Percentiles rank a stretch among this genome's conserved stretches.
Evolutionary conservation across 257 asterid species (phyloP).

Genomic region (Dorcoceras hygrometricum): DNA sequence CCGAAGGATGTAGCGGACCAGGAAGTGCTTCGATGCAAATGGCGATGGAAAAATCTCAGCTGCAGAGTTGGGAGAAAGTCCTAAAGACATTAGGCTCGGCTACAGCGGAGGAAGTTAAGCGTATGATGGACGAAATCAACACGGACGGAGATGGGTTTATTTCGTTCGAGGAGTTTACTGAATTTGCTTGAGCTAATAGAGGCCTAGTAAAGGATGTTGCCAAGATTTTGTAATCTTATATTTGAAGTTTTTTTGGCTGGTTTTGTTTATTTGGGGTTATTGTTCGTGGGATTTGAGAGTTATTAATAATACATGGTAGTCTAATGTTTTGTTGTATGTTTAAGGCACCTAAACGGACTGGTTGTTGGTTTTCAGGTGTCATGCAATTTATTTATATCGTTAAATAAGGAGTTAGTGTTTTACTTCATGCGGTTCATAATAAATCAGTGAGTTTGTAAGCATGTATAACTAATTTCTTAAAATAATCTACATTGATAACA

Average conservation of each 20-base stretch:
- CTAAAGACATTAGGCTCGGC: constrained; percentile 69
- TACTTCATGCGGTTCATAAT: too few relatives aligned
- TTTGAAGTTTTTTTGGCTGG: neutral
- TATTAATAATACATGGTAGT: neutral
- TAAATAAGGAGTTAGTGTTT: too few relatives aligned
- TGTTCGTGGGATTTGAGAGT: neutral
- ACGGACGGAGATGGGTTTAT: constrained; percentile 78
- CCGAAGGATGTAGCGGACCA: constrained; percentile 62
- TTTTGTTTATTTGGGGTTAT: neutral
- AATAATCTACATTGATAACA: too few relatives aligned
- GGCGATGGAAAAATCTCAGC: constrained; percentile 88
- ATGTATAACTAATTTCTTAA: too few relatives aligned
- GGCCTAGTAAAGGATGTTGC: constrained; percentile 79
- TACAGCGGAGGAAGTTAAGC: constrained; percentile 56
- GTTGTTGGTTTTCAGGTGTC: too few relatives aligned
- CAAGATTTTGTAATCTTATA: constrained; percentile 50
- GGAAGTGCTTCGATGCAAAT: constrained; percentile 71
- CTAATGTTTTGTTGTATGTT: too few relatives aligned
- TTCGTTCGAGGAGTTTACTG: constrained; percentile 61
- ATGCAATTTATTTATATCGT: too few relatives aligned
- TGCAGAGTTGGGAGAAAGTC: constrained; percentile 68
- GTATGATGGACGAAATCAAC: constrained; percentile 84
- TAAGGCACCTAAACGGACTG: too few relatives aligned
- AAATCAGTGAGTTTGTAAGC: too few relatives aligned
- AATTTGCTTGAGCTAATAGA: constrained; percentile 61